Conservation (phyloP, 495 filamentous ascomycete species). For the Cryomyces minteri region DNA sequence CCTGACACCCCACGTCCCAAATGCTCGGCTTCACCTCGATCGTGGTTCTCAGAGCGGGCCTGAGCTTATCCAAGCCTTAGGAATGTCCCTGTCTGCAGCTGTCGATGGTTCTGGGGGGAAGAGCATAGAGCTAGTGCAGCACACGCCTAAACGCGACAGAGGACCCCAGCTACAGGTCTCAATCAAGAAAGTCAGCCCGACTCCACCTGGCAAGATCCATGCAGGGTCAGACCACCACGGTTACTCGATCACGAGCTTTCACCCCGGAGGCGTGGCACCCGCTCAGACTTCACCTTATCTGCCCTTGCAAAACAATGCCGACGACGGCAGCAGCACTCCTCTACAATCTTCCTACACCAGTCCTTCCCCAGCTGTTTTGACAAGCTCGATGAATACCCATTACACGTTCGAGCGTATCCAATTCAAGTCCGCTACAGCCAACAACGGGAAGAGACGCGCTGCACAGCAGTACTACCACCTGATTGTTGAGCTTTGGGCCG, state of each 20-base stretch:
- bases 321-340: slow-evolving; percentile 20
- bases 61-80: slow-evolving; percentile 43
- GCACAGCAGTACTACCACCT: slow-evolving; percentile 91
- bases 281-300: slow-evolving; percentile 14
- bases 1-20: slow-evolving; percentile 33
- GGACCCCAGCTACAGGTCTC: slow-evolving; percentile 67
- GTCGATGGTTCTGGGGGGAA: slow-evolving; percentile 65
- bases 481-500: slow-evolving; percentile 73
- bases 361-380: neutral
- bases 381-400: slow-evolving; percentile 2
- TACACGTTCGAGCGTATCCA: slow-evolving; percentile 80
- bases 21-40: slow-evolving; percentile 27
- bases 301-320: slow-evolving; percentile 10
- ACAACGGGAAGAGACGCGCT: slow-evolving; percentile 84
- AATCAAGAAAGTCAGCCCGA: slow-evolving; percentile 49
- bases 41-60: slow-evolving; percentile 14
- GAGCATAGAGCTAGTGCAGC: slow-evolving; percentile 73
- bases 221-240: neutral
- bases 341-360: neutral
- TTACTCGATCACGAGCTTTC: slow-evolving; percentile 7
- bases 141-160: slow-evolving; percentile 91
- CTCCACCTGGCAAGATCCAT: slow-evolving; percentile 27
- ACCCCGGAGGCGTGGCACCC: slow-evolving; percentile 7
- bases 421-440: slow-evolving; percentile 90
- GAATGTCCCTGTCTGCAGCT: slow-evolving; percentile 76